Conservation (phyloP, 148 eudicot genomes). For the Oxyria digyna region DNA sequence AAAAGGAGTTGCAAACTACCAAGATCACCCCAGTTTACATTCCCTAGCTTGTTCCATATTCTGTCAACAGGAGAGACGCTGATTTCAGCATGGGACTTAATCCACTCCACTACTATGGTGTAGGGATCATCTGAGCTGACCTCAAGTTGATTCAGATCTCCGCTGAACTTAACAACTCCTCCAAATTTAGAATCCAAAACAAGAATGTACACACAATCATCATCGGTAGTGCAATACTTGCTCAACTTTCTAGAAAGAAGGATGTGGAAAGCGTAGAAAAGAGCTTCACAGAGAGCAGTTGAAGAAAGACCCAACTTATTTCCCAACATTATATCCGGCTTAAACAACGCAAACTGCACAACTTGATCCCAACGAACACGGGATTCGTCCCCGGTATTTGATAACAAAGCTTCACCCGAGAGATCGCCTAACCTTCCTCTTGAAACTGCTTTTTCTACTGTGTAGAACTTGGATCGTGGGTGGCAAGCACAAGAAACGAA, state of each 20-base stretch:
- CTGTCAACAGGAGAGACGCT: slow-evolving; percentile 50
- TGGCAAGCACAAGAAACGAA: slow-evolving; percentile 50
- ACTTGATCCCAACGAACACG: slow-evolving; percentile 58
- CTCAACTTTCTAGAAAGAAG: slow-evolving; percentile 55
- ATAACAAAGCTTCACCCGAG: slow-evolving; percentile 57
- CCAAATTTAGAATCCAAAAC: slow-evolving; percentile 67
- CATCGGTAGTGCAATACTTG: slow-evolving; percentile 20
- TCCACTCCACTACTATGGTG: slow-evolving; percentile 50
- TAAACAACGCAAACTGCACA: slow-evolving; percentile 48
- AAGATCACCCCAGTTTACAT: slow-evolving; percentile 69
- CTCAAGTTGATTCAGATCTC: slow-evolving; percentile 53
- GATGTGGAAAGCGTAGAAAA: slow-evolving; percentile 55
- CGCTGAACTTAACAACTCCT: slow-evolving; percentile 53
- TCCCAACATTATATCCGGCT: slow-evolving; percentile 42
- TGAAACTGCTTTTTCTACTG: slow-evolving; percentile 64
- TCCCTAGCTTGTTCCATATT: slow-evolving; percentile 80
- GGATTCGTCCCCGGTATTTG: slow-evolving; percentile 24
- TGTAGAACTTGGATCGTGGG: slow-evolving; percentile 64
- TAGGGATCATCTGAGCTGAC: slow-evolving; percentile 38
- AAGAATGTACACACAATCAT: slow-evolving; percentile 37
- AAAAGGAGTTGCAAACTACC: slow-evolving; percentile 55
- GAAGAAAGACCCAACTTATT: slow-evolving; percentile 46
- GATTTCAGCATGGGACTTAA: slow-evolving; percentile 46
- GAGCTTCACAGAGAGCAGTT: slow-evolving; percentile 55
- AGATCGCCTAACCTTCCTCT: slow-evolving; percentile 50